These are phyloP conservation scores for Collybia mongolica DNA, from an alignment of 768 basidiomycete genomes.

Conservation along the genomic window DNA sequence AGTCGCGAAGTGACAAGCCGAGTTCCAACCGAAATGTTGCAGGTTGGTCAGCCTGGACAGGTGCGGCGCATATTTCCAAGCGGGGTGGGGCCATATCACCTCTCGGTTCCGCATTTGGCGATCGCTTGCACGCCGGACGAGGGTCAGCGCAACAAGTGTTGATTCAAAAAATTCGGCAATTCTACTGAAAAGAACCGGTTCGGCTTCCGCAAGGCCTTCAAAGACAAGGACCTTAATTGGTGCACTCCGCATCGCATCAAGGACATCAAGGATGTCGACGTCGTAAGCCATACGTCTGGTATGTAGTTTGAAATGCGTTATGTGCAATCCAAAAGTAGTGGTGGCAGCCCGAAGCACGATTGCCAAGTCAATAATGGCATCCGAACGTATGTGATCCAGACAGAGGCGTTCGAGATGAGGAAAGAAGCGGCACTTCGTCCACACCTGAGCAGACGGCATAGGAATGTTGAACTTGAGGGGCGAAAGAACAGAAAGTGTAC, in stretches of 20 bases:
- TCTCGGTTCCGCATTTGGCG: constrained; percentile 20
- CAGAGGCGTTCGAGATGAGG: constrained; percentile 18
- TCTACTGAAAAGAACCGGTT: constrained; percentile 14
- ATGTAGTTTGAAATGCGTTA: constrained; percentile 25
- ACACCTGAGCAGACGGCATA: constrained; percentile 10
- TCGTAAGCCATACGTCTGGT: constrained; percentile 20
- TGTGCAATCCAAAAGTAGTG: constrained; percentile 6
- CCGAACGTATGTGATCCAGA: constrained; percentile 15
- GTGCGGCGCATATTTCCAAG: constrained; percentile 22
- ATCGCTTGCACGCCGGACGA: constrained; percentile 21
- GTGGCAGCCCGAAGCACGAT: too few species aligned
- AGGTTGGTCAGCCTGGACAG: constrained; percentile 14
- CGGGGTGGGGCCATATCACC: constrained; percentile 20
- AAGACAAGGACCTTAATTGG: constrained; percentile 22
- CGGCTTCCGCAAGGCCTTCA: constrained; percentile 23
- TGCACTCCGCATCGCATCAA: constrained; percentile 11
- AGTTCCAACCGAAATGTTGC: constrained; percentile 26
- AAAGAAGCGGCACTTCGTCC: constrained; percentile 13
- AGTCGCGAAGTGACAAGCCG: background rate
- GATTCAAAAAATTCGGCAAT: constrained; percentile 18
- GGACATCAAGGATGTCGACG: constrained; percentile 8
- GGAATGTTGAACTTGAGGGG: constrained; percentile 13
- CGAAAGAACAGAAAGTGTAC: constrained; percentile 18
- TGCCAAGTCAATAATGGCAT: too few species aligned
- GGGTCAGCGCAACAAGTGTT: constrained; percentile 18